Conservation (phyloP, 176 grass and related monocot species). For the Secale cereale region DNA sequence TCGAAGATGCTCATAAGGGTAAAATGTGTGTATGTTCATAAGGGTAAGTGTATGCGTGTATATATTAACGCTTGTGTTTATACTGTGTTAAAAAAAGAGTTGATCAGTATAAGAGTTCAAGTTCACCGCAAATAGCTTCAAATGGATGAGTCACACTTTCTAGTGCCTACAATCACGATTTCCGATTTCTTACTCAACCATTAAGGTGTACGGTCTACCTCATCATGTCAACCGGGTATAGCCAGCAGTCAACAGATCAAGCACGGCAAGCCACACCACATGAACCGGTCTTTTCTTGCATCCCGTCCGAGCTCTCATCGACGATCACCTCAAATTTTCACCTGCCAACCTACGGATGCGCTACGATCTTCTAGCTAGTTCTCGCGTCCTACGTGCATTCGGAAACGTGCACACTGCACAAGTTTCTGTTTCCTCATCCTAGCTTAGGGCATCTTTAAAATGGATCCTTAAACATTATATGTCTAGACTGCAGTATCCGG, state of each 20-base stretch:
- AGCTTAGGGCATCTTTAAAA: background rate
- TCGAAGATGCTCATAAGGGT: too few species aligned
- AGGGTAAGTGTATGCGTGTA: too few species aligned
- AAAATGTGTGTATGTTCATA: too few species aligned
- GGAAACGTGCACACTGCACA: background rate
- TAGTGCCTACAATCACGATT: background rate
- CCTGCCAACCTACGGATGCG: background rate
- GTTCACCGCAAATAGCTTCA: background rate
- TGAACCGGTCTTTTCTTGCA: background rate
- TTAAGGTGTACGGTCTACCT: background rate
- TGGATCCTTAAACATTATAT: too few species aligned
- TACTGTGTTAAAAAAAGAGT: too few species aligned
- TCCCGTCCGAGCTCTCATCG: background rate
- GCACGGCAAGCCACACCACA: background rate
- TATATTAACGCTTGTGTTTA: too few species aligned
- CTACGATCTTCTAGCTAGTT: background rate
- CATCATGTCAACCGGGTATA: background rate
- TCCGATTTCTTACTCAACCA: background rate
- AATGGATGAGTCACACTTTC: background rate
- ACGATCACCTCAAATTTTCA: background rate
- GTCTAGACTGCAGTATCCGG: too few species aligned
- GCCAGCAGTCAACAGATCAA: background rate
- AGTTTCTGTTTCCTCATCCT: background rate
- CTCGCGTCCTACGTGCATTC: background rate
- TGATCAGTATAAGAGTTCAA: too few species aligned